These are phyloP conservation scores for Euphorbia schlechtendalii DNA, from an alignment of 441 rosid genomes.

Conservation along the genomic window DNA sequence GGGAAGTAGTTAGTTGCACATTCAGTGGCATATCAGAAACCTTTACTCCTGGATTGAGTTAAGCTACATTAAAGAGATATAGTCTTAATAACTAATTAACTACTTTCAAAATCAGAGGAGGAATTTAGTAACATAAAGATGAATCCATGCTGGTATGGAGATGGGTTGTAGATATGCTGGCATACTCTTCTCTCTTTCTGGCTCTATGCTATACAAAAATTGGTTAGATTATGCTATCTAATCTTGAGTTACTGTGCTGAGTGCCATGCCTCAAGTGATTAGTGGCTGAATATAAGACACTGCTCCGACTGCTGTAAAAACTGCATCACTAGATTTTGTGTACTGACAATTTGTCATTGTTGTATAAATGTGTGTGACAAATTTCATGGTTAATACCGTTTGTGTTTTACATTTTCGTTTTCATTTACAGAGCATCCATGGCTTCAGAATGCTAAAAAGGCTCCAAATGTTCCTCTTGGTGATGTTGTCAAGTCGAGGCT, in stretches of 20 bases:
- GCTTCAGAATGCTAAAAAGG: constrained; percentile 97
- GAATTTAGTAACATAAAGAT: background rate
- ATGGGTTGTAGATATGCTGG: background rate
- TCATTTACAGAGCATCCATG: constrained; percentile 75
- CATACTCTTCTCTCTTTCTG: background rate
- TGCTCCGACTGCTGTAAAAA: background rate
- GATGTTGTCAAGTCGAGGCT: constrained; percentile 94
- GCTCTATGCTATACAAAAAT: background rate
- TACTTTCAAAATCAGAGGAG: no score
- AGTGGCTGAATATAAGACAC: background rate
- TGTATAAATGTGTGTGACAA: constrained; percentile 3
- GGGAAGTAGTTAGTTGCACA: background rate
- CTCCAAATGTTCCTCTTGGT: constrained; percentile 95
- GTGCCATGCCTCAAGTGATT: background rate
- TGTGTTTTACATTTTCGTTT: background rate
- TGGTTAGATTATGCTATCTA: background rate
- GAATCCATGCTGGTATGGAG: background rate
- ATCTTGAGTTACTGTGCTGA: background rate
- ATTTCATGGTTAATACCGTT: constrained; percentile 8
- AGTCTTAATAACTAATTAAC: no score
- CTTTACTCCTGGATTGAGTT: background rate
- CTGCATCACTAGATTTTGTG: background rate
- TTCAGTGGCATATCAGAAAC: background rate
- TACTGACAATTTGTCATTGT: background rate
- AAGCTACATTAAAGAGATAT: background rate